phyloP scores from a whole-genome alignment of 2,329 filamentous ascomycete genomes.

The Helotiales sp. region DNA sequence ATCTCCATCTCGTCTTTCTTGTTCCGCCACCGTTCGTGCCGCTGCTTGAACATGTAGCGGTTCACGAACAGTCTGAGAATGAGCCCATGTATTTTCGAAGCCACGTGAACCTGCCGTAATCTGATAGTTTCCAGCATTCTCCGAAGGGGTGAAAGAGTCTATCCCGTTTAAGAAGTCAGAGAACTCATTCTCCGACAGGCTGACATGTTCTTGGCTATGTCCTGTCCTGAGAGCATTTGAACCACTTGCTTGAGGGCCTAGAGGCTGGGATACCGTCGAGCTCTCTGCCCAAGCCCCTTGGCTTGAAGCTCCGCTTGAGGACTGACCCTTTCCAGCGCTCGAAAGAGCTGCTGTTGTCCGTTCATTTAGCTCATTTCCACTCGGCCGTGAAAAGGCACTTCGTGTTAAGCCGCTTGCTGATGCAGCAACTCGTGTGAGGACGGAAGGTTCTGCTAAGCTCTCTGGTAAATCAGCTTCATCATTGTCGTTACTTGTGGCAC shows the following conservation, averaged over 20 bases:
- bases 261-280: slow-evolving; percentile 19
- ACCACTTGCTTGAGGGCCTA: slow-evolving; percentile 1
- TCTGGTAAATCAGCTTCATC: neutral
- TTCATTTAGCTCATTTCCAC: slow-evolving; percentile 24
- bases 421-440: slow-evolving; percentile 30
- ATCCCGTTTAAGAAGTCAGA: slow-evolving; percentile 33
- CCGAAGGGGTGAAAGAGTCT: slow-evolving; percentile 27
- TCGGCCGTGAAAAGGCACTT: slow-evolving; percentile 32
- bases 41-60: neutral
- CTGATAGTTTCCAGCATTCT: slow-evolving; percentile 6
- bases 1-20: slow-evolving; percentile 38
- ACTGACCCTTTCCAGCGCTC: slow-evolving; percentile 28
- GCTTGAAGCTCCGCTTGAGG: neutral
- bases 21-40: slow-evolving; percentile 22
- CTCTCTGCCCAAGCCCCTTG: slow-evolving; percentile 21
- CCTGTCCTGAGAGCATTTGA: slow-evolving; percentile 18
- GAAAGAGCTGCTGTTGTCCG: slow-evolving; percentile 20
- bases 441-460: slow-evolving; percentile 16
- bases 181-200: slow-evolving; percentile 31
- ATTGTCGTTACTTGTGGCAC: slow-evolving; percentile 12
- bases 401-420: slow-evolving; percentile 39
- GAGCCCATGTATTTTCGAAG: slow-evolving; percentile 25
- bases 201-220: slow-evolving; percentile 28
- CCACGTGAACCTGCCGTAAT: neutral
- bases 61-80: slow-evolving; percentile 11